Evolutionary conservation across 805 yeast genomes (phyloP), one percentile per base, ranked within the genome.

Genomic region (Hanseniaspora clermontiae): DNA sequence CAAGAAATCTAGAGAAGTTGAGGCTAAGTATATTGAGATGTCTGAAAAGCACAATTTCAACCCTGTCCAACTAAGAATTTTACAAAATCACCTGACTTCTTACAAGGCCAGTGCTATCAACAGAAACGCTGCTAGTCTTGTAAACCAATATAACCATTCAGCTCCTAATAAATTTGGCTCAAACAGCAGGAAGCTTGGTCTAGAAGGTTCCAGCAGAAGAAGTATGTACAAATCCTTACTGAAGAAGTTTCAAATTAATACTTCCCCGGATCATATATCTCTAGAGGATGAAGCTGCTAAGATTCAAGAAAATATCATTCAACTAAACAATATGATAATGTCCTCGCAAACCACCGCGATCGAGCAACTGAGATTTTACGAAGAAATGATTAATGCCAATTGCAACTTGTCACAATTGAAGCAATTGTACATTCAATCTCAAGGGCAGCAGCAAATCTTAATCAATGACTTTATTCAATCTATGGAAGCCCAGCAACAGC

Each of bases 31-130:
- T 17, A 53, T 53, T 53, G 51, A 53, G 27, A 15, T 53, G 14
- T 53, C 57, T 29, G 57, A 53, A 53, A 53, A 53, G 29, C 57
- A 53, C 42, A 53, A 53, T 20, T 53, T 53, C 27, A 53, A 53
- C 20, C 57, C 57, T n/a, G 57, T 53, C 32, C 57, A 53, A 32
- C 11, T 53, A 15, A 53, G 57, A 46, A 37, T 53, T 17, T 17
- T 53, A 5, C 57, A 53, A 39, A 53, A 46, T 27, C 57, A 53
- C 29, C 32, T 53, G 15, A 46, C 32, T 7, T 46, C 57, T 14
- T 53, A 53, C 17, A 43, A 43, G 20, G 57, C 57, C 9, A 36
- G 50, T 11, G n/a, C 57, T 2, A 46, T 53, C 31, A 53, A 45
- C 17, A 53, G 57, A 39, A 46, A 46, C 31, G 57, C 47, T 29